Base-by-base conservation (phyloP, 2,329 filamentous ascomycete genomes). In the Sphaerostilbella broomeana region DNA sequence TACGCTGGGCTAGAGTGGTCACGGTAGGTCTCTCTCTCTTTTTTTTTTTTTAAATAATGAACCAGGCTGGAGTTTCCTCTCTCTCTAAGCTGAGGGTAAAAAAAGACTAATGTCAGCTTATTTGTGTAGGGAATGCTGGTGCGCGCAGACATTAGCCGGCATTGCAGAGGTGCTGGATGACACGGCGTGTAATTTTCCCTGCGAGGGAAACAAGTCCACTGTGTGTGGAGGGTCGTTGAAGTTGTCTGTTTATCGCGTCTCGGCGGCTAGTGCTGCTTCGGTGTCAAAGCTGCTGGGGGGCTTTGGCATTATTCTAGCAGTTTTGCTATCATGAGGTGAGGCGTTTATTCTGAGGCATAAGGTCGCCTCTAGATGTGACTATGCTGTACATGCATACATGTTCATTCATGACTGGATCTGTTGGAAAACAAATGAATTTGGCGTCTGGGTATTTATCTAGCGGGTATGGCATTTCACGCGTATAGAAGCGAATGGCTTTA, bases 101-200 rank as follows among this genome's bases (percentile, higher is more conserved):
- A 13, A 13, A 13, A 28, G 26, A 35, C 15, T 21, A 35, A 26
- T 26, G 18, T 18, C 13, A 6, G 29, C 9, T 21, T 6, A n/a
- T n/a, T n/a, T n/a, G n/a, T 9, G 6, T 22, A 74, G 73, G 39
- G 75, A 79, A 60, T 81, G 76, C 64, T 80, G 73, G 68, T 81
- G 77, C 55, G 65, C 70, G 16, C 60, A 68, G 13, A 60, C 60
- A 32, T 50, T 80, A n/a, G 67, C 66, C 7, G 55, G 58, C 7
- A 62, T 75, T 17, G 65, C 72, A 12, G 54, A 51, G 8, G 64
- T 66, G 44, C 54, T 77, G 8, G 50, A 63, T 20, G 73, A 77
- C 16, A 48, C 47, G 13, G 58, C 59, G 3, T 81, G 77, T 56
- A 57, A 69, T 41, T 63, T 69, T 21, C 57, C 71, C 0, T 81